Conservation (phyloP, 306 rosid species). For the Fagus sylvatica region DNA sequence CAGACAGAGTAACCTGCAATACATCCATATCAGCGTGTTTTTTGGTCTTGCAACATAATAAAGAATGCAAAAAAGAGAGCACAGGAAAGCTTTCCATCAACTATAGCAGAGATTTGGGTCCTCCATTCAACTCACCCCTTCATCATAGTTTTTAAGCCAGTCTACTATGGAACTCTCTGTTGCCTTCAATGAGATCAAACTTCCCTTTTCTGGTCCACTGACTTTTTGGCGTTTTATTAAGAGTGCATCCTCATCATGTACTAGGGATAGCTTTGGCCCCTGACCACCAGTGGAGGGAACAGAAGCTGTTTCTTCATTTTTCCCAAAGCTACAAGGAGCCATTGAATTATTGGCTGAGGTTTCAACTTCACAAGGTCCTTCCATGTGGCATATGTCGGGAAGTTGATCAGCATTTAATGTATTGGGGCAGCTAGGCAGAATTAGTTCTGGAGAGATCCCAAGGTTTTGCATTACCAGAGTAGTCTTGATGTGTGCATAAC, state of each 20-base stretch:
- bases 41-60: conserved; percentile 4
- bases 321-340: conserved; percentile 11
- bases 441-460: conserved; percentile 47
- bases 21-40: conserved; percentile 19
- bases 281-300: conserved; percentile 30
- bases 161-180: conserved; percentile 61
- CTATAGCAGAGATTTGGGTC: conserved; percentile 11
- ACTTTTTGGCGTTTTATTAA: conserved; percentile 58
- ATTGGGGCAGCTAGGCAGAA: conserved; percentile 18
- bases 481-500: conserved; percentile 65
- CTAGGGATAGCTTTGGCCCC: conserved; percentile 25
- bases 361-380: conserved; percentile 26
- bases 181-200: conserved; percentile 40
- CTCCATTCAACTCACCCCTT: conserved; percentile 50
- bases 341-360: conserved; percentile 9
- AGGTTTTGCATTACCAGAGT: conserved; percentile 51
- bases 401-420: conserved; percentile 32
- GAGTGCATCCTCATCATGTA: conserved; percentile 30
- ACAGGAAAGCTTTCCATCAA: conserved; percentile 10
- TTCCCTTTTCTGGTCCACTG: conserved; percentile 33
- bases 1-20: conserved; percentile 60
- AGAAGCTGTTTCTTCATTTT: conserved; percentile 29
- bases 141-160: conserved; percentile 59
- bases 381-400: conserved; percentile 6
- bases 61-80: not conserved